These are phyloP conservation scores for Cryptosporidium ubiquitum DNA, from an alignment of 169 alveolate species.

Conservation along the genomic window DNA sequence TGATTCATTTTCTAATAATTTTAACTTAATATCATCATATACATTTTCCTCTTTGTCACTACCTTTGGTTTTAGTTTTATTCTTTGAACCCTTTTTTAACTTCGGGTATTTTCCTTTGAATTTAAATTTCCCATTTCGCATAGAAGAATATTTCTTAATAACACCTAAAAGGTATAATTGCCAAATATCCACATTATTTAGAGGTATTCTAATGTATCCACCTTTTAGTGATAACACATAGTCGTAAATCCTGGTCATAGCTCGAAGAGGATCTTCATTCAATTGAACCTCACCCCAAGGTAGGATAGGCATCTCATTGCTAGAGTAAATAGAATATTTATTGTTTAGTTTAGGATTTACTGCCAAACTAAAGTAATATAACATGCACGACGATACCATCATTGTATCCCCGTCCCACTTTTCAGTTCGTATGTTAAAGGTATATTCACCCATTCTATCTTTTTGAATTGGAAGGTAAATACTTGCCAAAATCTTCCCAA, in stretches of 20 bases:
- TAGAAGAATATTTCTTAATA: conserved; percentile 6
- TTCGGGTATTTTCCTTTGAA: conserved; percentile 1
- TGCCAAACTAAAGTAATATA: conserved; percentile 53
- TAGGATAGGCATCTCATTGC: not conserved
- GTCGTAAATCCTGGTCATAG: conserved; percentile 13
- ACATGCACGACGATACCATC: conserved; percentile 46
- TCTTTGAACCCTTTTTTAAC: not conserved
- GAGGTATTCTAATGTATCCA: conserved; percentile 17
- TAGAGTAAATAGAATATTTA: conserved; percentile 16
- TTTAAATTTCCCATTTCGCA: conserved; percentile 10
- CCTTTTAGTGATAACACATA: conserved; percentile 42
- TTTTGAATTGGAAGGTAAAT: conserved; percentile 37
- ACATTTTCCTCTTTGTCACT: not conserved
- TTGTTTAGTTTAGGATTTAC: conserved; percentile 30
- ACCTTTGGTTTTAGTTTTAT: not conserved
- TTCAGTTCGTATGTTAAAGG: conserved; percentile 15
- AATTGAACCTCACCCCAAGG: conserved; percentile 52
- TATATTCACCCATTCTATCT: conserved; percentile 39
- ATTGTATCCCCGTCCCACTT: conserved; percentile 69
- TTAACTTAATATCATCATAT: not conserved
- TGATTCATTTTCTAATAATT: not conserved
- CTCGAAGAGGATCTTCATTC: conserved; percentile 33
- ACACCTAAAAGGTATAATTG: conserved; percentile 47
- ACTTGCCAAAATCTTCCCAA: conserved; percentile 49
- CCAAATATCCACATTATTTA: conserved; percentile 66